Base-by-base conservation (phyloP, 768 basidiomycete species). In the Termitomyces sp. region DNA sequence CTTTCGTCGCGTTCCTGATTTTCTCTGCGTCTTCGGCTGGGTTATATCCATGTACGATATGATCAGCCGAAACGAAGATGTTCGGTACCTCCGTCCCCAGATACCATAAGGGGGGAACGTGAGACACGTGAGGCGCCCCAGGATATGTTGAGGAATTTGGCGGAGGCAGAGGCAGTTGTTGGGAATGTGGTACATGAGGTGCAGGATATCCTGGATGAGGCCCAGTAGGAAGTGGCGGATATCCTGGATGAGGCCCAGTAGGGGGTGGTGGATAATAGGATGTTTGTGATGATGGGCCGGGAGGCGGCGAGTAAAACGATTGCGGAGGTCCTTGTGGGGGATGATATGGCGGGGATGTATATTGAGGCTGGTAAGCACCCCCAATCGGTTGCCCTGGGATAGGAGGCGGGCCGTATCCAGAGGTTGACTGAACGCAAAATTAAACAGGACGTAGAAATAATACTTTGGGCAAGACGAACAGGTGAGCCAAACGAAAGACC, bases 1-100 rank as follows among this genome's bases (percentile, higher is more conserved):
- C 69, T 56, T 68, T 69, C 35, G 70, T 73, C 3, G 73, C 71
- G n/a, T 69, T 69, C 60, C 67, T 64, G 20, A 79, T 67, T 11
- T 64, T 64, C 20, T 73, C 73, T 35, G 70, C 71, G 54, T 77
- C 76, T n/a, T 48, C 45, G 20, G 65, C 58, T 7, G 78, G 74
- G 39, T 75, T 67, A 55, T 75, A 78, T 20, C 75, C 74, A 1
- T 66, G 69, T 16, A 76, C 69, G 50, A 73, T 69, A 64, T 65
- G 60, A 22, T 65, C 61, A 5, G 68, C 66, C 2, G 70, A 71
- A 7, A 70, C 68, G 18, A 66, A 62, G 7, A 73, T 69, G 46
- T 73, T 70, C 2, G 74, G 70, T 15, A 76, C 70, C 16, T 67
- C 56, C 0, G 68, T 63, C 6, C 74, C 75, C 6, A 74, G 62